Conservation (phyloP, 257 asterid genomes). For the Solanum piurae region DNA sequence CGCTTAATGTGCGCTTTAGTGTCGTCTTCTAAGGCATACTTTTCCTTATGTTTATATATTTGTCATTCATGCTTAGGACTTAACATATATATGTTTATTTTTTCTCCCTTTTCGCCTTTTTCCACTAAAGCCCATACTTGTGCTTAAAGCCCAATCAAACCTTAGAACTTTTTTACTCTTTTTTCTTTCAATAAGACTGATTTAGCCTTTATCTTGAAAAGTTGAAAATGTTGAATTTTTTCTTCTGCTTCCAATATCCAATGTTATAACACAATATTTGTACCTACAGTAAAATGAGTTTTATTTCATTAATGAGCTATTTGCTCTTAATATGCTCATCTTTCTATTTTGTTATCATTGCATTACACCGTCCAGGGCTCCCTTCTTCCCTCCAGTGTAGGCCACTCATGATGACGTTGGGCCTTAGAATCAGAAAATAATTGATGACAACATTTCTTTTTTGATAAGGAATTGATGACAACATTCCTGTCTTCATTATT, state of each 20-base stretch:
- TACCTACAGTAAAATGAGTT: not conserved
- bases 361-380: not conserved
- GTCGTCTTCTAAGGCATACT: not conserved
- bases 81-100: not conserved
- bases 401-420: not conserved
- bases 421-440: not conserved
- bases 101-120: not conserved
- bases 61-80: not conserved
- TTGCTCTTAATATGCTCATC: not conserved
- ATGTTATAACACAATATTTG: not conserved
- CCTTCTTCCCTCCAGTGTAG: not conserved
- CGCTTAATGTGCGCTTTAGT: not conserved
- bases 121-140: not conserved
- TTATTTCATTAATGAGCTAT: not conserved
- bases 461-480: not conserved
- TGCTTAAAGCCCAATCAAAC: not conserved
- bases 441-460: not conserved
- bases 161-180: not conserved
- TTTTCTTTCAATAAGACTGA: not conserved
- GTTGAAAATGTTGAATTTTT: not conserved
- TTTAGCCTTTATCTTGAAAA: not conserved
- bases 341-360: not conserved
- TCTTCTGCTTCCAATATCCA: not conserved
- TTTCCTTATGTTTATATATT: not conserved
- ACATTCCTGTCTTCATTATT: not conserved